phyloP scores from a whole-genome alignment of 2,329 filamentous ascomycete species.

The Eutypa lata region DNA sequence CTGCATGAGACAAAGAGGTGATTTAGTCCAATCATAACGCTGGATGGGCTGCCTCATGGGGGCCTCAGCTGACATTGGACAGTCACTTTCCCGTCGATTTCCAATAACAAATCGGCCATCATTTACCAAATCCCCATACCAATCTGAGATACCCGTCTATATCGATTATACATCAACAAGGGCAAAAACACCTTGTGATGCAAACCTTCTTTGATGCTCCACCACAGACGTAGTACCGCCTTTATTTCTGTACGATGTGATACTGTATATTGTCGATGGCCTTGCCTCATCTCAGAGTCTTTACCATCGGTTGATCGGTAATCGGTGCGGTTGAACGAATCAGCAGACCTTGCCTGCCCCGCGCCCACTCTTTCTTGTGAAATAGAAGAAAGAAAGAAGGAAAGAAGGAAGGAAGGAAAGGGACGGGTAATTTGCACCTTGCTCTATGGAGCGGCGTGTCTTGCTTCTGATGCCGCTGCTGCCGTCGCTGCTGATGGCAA shows the following conservation, averaged over 20 bases:
- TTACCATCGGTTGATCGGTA: background rate
- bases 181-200: background rate
- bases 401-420: background rate
- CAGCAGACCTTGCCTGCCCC: background rate
- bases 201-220: background rate
- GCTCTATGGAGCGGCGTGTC: background rate
- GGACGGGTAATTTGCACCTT: background rate
- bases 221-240: background rate
- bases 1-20: background rate
- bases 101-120: too few relatives aligned
- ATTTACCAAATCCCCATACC: too few relatives aligned
- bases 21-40: background rate
- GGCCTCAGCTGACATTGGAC: background rate
- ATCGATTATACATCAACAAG: background rate
- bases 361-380: background rate
- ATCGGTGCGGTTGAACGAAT: background rate
- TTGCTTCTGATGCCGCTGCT: background rate
- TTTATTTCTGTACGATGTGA: background rate
- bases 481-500: background rate
- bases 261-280: background rate
- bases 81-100: background rate
- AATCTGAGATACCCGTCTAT: too few relatives aligned
- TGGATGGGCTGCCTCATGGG: background rate
- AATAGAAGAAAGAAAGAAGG: too few relatives aligned
- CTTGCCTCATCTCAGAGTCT: background rate